Percentiles rank a stretch among this genome's conserved stretches.
These are phyloP conservation scores for Scytalidium lignicola DNA, from an alignment of 2,329 filamentous ascomycete genomes.

Conservation along the genomic window DNA sequence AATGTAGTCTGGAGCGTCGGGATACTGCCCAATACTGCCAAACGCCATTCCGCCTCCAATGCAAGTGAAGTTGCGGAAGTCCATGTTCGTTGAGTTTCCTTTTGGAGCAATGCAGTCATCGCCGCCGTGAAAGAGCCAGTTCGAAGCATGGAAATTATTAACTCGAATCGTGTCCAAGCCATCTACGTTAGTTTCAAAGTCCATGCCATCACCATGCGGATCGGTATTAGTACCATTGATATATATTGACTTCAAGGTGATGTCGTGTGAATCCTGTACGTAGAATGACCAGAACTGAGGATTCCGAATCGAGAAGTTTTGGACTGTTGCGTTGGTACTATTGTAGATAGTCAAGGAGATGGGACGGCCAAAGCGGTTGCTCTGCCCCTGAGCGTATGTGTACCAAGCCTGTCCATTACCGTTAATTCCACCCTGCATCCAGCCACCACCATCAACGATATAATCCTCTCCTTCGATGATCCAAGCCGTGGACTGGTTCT, in stretches of 20 bases:
- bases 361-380: slow-evolving; percentile 2
- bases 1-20: slow-evolving; percentile 1
- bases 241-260: not conserved
- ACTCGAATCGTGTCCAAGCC: slow-evolving; percentile 1
- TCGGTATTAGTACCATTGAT: slow-evolving; percentile 3
- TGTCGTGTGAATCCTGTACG: slow-evolving; percentile 1
- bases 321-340: not conserved
- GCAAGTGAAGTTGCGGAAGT: slow-evolving; percentile 1
- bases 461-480: slow-evolving; percentile 2
- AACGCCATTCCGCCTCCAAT: slow-evolving; percentile 2
- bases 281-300: slow-evolving; percentile 2
- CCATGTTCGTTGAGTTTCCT: slow-evolving; percentile 3
- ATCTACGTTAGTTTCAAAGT: slow-evolving; percentile 3
- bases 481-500: slow-evolving; percentile 1
- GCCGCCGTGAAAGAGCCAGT: slow-evolving; percentile 1
- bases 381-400: not conserved
- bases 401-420: slow-evolving; percentile 4
- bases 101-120: slow-evolving; percentile 3
- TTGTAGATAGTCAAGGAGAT: slow-evolving; percentile 1
- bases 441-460: not conserved
- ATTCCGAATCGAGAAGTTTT: not conserved
- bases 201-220: not conserved
- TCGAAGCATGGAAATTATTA: not conserved
- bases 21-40: slow-evolving; percentile 2
- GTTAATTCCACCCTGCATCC: slow-evolving; percentile 1